phyloP scores from a whole-genome alignment of 2,329 filamentous ascomycete species.

The Macrophomina tecta region DNA sequence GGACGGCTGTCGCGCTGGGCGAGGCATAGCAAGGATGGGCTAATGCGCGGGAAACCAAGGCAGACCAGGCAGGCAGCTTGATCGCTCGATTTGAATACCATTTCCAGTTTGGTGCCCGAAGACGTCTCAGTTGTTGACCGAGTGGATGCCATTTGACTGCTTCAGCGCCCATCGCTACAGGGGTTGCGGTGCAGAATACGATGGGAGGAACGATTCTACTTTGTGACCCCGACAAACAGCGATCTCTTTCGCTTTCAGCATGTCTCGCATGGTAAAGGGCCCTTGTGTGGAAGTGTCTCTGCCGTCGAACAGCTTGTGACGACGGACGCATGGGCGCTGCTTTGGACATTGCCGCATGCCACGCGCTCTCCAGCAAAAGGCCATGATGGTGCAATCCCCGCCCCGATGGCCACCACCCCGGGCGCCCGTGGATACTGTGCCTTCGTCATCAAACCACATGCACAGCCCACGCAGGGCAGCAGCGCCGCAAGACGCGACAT shows the following conservation, averaged over 20 bases:
- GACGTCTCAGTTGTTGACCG: slow-evolving; percentile 10
- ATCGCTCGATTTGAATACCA: slow-evolving; percentile 19
- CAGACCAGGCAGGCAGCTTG: slow-evolving; percentile 25
- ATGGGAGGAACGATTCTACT: background rate
- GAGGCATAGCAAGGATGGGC: background rate
- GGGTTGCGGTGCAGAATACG: background rate
- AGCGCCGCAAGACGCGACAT: background rate
- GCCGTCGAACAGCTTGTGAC: background rate
- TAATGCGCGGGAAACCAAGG: slow-evolving; percentile 24
- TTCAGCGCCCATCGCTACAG: slow-evolving; percentile 17
- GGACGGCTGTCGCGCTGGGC: background rate
- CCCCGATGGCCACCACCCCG: background rate
- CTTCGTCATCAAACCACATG: slow-evolving; percentile 18
- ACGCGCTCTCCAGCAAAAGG: background rate
- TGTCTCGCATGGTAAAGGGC: background rate
- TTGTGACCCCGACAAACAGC: slow-evolving; percentile 3
- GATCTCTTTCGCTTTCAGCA: background rate
- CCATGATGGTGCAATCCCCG: background rate
- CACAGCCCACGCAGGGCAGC: slow-evolving; percentile 1
- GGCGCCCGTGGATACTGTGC: slow-evolving; percentile 1
- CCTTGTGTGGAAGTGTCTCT: background rate
- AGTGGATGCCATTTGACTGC: slow-evolving; percentile 10
- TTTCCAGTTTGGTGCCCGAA: slow-evolving; percentile 14
- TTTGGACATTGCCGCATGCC: slow-evolving; percentile 8
- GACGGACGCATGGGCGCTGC: slow-evolving; percentile 11